Conservation (phyloP, 306 rosid species). For the Sesbania bispinosa region DNA sequence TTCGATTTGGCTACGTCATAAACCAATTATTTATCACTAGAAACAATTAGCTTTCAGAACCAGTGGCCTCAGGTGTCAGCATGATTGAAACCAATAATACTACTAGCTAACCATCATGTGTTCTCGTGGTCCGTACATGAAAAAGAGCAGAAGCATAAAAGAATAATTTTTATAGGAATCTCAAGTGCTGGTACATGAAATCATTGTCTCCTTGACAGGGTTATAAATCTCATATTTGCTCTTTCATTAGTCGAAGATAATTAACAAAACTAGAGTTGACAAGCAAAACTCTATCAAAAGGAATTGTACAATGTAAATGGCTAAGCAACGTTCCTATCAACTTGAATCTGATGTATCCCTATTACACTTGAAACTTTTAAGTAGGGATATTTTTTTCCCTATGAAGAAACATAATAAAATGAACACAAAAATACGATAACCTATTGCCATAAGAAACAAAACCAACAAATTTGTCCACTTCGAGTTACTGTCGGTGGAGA, state of each 20-base stretch:
- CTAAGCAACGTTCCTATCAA: constrained; percentile 41
- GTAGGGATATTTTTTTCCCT: constrained; percentile 46
- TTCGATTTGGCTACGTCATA: neutral
- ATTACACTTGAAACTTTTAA: constrained; percentile 50
- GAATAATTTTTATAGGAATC: too few species aligned
- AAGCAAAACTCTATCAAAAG: constrained; percentile 29
- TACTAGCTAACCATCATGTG: neutral
- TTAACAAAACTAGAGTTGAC: constrained; percentile 31
- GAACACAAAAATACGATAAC: constrained; percentile 67
- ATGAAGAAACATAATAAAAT: constrained; percentile 46
- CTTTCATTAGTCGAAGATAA: constrained; percentile 34
- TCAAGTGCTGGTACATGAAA: too few species aligned
- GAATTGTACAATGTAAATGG: constrained; percentile 35
- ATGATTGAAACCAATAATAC: neutral
- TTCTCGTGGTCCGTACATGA: neutral
- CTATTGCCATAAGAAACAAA: constrained; percentile 84
- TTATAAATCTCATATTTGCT: constrained; percentile 18
- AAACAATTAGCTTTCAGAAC: constrained; percentile 5
- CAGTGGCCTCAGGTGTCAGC: neutral
- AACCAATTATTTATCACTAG: constrained; percentile 12
- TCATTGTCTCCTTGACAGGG: too few species aligned
- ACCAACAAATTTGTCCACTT: constrained; percentile 89
- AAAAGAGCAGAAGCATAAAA: too few species aligned
- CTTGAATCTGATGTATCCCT: constrained; percentile 52
- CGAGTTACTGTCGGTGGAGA: constrained; percentile 60